Percentiles rank a stretch among this genome's conserved stretches.
phyloP scores from a whole-genome alignment of 805 yeast genomes.

The Ogataea saltuana region DNA sequence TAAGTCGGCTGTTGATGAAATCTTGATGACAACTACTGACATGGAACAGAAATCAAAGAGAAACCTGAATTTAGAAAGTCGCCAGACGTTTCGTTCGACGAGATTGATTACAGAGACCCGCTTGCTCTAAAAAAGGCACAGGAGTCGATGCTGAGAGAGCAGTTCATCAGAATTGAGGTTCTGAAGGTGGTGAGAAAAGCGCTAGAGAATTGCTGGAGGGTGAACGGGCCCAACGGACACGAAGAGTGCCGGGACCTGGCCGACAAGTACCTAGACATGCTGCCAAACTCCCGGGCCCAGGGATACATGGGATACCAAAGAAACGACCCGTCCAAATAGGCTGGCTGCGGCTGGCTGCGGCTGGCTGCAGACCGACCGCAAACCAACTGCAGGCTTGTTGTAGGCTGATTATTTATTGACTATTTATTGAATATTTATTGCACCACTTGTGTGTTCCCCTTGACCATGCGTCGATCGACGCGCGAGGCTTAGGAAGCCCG shows the following conservation, averaged over 20 bases:
- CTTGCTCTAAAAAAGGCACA: slow-evolving; percentile 70
- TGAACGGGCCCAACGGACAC: slow-evolving; percentile 63
- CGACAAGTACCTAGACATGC: slow-evolving; percentile 73
- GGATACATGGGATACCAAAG: slow-evolving; percentile 87
- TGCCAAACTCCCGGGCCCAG: slow-evolving; percentile 64
- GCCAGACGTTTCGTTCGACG: slow-evolving; percentile 79
- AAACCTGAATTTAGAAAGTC: slow-evolving; percentile 39
- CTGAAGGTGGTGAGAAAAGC: slow-evolving; percentile 72
- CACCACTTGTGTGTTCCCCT: neutral
- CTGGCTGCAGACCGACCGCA: neutral
- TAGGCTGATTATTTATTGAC: slow-evolving; percentile 9
- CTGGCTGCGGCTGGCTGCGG: neutral
- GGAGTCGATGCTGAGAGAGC: slow-evolving; percentile 75
- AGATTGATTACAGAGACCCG: slow-evolving; percentile 70
- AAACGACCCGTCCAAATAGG: slow-evolving; percentile 77
- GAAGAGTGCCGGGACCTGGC: slow-evolving; percentile 82
- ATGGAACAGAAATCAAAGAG: neutral
- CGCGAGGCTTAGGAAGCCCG: neutral
- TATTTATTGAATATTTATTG: slow-evolving; percentile 10
- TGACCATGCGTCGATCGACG: neutral
- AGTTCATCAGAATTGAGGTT: slow-evolving; percentile 70
- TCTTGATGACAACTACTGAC: neutral
- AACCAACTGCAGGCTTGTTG: neutral
- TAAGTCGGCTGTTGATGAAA: neutral
- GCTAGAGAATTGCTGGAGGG: slow-evolving; percentile 65